Conservation (phyloP, 805 yeast genomes). For the Saccharomycopsis synnaedendra region DNA sequence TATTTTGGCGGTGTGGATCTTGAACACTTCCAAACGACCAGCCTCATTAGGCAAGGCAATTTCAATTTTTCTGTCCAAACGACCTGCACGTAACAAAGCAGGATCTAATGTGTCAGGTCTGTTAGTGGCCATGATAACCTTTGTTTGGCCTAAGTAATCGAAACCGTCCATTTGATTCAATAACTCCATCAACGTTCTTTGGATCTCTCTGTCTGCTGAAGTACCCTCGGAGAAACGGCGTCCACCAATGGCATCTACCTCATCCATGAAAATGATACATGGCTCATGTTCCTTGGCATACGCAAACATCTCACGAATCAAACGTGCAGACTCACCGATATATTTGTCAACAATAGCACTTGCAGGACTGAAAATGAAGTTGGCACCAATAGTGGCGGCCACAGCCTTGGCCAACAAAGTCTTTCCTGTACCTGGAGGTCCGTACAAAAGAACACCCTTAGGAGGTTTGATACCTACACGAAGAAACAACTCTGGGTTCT, state of each 20-base stretch:
- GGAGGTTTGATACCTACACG: conserved; percentile 99
- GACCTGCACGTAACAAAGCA: conserved; percentile 92
- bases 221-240: conserved; percentile 97
- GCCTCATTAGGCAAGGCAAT: conserved; percentile 93
- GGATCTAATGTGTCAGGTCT: conserved; percentile 98
- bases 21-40: conserved; percentile 87
- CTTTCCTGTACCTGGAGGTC: conserved; percentile 99
- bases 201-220: conserved; percentile 96
- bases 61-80: conserved; percentile 93
- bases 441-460: conserved; percentile 90
- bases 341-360: conserved; percentile 96
- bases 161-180: conserved; percentile 98
- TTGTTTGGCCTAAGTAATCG: conserved; percentile 92
- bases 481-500: conserved; percentile 90
- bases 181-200: conserved; percentile 94
- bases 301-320: conserved; percentile 95
- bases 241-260: conserved; percentile 98
- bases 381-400: conserved; percentile 97
- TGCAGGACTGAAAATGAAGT: conserved; percentile 96
- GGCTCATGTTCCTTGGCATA: conserved; percentile 98
- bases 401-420: conserved; percentile 96
- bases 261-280: conserved; percentile 97
- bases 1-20: conserved; percentile 80
- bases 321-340: conserved; percentile 94
- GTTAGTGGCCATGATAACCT: conserved; percentile 98